These are phyloP conservation scores for Fusarium buxicola DNA, from an alignment of 2,329 filamentous ascomycete genomes.

Conservation along the genomic window DNA sequence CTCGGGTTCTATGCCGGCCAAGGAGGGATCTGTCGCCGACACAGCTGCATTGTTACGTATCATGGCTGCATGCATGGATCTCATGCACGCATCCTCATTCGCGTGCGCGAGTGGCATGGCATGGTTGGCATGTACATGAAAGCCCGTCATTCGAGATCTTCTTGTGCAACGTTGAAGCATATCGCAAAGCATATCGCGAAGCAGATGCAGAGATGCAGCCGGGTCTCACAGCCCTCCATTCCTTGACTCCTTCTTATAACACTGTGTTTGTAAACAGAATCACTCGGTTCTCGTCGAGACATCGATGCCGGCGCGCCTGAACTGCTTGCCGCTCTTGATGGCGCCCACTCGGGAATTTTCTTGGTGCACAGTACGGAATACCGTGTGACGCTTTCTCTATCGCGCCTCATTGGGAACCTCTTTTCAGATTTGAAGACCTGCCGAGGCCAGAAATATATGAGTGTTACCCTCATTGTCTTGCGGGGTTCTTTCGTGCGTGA, in stretches of 20 bases:
- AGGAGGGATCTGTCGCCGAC: conserved; percentile 30
- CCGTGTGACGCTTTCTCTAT: conserved; percentile 2
- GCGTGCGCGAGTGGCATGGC: conserved; percentile 35
- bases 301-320: conserved; percentile 11
- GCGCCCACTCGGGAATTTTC: conserved; percentile 34
- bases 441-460: not conserved
- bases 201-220: conserved; percentile 19
- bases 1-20: conserved; percentile 31
- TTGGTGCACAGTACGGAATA: not conserved
- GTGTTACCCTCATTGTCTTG: not conserved
- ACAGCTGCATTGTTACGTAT: conserved; percentile 43
- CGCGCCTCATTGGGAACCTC: not conserved
- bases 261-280: conserved; percentile 1
- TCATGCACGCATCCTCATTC: conserved; percentile 44
- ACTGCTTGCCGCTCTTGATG: conserved; percentile 15
- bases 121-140: conserved; percentile 29
- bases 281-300: conserved; percentile 15
- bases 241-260: conserved; percentile 1
- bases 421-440: conserved; percentile 1
- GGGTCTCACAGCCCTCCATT: conserved; percentile 27
- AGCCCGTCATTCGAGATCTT: conserved; percentile 34
- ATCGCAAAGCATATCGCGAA: conserved; percentile 6
- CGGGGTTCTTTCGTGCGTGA: not conserved
- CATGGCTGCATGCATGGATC: conserved; percentile 43
- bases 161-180: conserved; percentile 34